A percentile compares a stretch with the other conserved stretches of the same genome.
Evolutionary conservation across 805 yeast genomes (phyloP).

Genomic region (Metschnikowia anglica): DNA sequence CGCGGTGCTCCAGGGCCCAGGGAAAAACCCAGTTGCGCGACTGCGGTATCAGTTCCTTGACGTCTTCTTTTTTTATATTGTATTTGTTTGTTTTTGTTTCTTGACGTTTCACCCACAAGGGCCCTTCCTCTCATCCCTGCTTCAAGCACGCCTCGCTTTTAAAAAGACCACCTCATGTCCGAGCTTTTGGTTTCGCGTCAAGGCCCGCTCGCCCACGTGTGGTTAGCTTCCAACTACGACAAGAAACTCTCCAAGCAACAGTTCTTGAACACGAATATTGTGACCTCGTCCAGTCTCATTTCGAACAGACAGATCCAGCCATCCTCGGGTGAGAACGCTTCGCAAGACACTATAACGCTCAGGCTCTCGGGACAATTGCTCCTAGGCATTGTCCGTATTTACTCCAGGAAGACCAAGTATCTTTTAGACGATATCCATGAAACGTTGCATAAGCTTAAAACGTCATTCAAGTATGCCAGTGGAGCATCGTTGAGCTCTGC

Average conservation of each 20-base stretch:
- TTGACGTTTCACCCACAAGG: neutral
- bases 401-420: conserved; percentile 80
- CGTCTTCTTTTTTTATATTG: no score
- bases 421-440: conserved; percentile 81
- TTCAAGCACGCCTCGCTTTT: no score
- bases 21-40: neutral
- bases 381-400: conserved; percentile 83
- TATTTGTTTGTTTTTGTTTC: no score
- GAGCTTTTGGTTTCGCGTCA: conserved; percentile 49
- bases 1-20: neutral
- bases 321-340: conserved; percentile 10
- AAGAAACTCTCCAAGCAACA: conserved; percentile 71
- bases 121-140: no score
- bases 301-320: conserved; percentile 61
- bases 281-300: conserved; percentile 44
- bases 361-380: conserved; percentile 83
- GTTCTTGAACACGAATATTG: conserved; percentile 66
- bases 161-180: no score
- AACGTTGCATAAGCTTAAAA: conserved; percentile 66
- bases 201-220: conserved; percentile 86
- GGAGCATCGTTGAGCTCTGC: conserved; percentile 25
- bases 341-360: conserved; percentile 59
- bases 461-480: conserved; percentile 53
- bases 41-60: no score
- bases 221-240: conserved; percentile 92